phyloP scores from a whole-genome alignment of 2,329 filamentous ascomycete genomes.

The Apiospora phragmitis region DNA sequence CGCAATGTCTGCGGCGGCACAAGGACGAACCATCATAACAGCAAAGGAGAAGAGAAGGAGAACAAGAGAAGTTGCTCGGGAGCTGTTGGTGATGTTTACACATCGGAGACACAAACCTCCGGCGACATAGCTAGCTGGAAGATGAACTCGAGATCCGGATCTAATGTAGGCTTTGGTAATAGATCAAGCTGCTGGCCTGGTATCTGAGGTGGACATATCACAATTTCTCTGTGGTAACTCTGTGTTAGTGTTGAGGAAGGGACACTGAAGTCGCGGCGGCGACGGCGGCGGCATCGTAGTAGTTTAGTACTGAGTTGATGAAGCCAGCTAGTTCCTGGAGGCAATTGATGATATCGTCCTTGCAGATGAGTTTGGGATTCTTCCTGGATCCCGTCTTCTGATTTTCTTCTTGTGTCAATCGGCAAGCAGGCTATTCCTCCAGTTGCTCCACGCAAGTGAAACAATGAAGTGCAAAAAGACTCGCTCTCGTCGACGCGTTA shows the following conservation, averaged over 20 bases:
- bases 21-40: neutral
- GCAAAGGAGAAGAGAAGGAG: neutral
- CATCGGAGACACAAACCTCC: neutral
- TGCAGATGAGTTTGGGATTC: neutral
- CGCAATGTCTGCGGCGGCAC: neutral
- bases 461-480: neutral
- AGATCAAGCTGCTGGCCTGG: neutral
- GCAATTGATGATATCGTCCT: slow-evolving; percentile 2
- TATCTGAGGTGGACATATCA: neutral
- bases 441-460: neutral
- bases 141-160: neutral
- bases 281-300: neutral
- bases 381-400: neutral
- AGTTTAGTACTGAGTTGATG: neutral
- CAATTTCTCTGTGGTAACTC: neutral
- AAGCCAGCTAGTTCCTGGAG: neutral
- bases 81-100: neutral
- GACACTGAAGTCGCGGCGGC: neutral
- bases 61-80: neutral
- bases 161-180: neutral
- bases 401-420: neutral
- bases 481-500: neutral
- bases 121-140: neutral
- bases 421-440: neutral
- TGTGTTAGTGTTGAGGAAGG: neutral